Base-by-base conservation (phyloP, 1,139 yeast species). In the Yamadazyma jaroonii region DNA sequence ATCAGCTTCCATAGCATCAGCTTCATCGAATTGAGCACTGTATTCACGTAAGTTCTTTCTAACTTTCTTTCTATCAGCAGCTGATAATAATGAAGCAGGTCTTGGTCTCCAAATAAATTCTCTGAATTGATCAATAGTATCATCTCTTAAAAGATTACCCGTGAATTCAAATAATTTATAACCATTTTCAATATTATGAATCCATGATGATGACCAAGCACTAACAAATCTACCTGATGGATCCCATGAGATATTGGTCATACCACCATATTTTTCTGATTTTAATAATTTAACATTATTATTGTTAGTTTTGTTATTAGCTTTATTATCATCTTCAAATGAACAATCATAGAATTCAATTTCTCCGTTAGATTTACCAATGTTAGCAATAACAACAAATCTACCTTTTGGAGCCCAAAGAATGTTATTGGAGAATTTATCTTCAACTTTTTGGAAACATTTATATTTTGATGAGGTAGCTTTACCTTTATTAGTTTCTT, bases 41-140 rank as follows among this genome's bases (percentile, higher is more conserved):
- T 86, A 88, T 62, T 86, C 92, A 61, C 84, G 81, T 70, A 92
- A 72, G 67, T 85, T 84, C 83, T 87, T 84, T 70, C 89, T 79
- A 47, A 92, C 89, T 74, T 84, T 84, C 84, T 88, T 87, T 72
- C 79, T 77, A 59, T 88, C 95, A 49, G 81, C 83, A 53, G 82
- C 80, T 43, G 82, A 70, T 57, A 94, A 78, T 46, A 82, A 66
- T 4, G 90, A 74, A 14, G 77, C 80, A 36, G 98, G 98, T 67
- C 98, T 83, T 52, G 98, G 97, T 74, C 99, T 85, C 99, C 99
- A 94, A 45, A 81, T 72, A 54, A 92, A 85, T 47, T 86, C 90
- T 67, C 83, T 87, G 75, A 94, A 88, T 46, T 82, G 85, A 54
- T 87, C 95, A 43, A 86, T 62, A 26, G 77, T 66, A 54, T 88